phyloP scores from a whole-genome alignment of 768 basidiomycete genomes.

The Leccinum subgranulosum region DNA sequence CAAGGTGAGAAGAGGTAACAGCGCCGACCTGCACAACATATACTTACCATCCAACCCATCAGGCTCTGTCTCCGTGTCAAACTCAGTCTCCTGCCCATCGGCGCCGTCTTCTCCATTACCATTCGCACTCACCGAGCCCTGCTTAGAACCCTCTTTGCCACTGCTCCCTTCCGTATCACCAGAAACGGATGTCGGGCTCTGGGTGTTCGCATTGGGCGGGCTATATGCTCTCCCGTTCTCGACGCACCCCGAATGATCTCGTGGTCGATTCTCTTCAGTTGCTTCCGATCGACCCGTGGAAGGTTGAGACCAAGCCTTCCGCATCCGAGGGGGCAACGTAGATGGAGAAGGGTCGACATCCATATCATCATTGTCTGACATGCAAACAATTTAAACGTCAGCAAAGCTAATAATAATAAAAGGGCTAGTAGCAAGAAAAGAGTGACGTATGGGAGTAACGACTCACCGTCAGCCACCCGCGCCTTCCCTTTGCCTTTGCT shows the following conservation, averaged over 20 bases:
- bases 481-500: conserved; percentile 20
- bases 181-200: conserved; percentile 18
- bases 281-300: not conserved
- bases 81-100: conserved; percentile 31
- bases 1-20: not conserved
- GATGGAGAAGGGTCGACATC: conserved; percentile 13
- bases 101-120: conserved; percentile 13
- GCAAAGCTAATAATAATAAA: not conserved
- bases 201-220: conserved; percentile 13
- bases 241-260: not conserved
- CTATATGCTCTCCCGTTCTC: conserved; percentile 15
- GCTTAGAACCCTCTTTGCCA: not conserved
- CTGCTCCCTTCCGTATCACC: conserved; percentile 2
- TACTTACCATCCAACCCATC: conserved; percentile 26
- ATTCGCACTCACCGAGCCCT: not conserved
- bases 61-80: conserved; percentile 29
- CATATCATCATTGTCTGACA: conserved; percentile 10
- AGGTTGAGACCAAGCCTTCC: conserved; percentile 43
- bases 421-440: not conserved
- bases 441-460: not conserved
- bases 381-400: not conserved
- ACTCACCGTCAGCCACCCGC: conserved; percentile 23
- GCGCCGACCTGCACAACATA: not conserved
- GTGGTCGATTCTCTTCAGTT: not conserved
- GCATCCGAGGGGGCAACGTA: conserved; percentile 60